Evolutionary conservation across 106 monocot species (phyloP).

Genomic region (Dioscorea dumetorum): DNA sequence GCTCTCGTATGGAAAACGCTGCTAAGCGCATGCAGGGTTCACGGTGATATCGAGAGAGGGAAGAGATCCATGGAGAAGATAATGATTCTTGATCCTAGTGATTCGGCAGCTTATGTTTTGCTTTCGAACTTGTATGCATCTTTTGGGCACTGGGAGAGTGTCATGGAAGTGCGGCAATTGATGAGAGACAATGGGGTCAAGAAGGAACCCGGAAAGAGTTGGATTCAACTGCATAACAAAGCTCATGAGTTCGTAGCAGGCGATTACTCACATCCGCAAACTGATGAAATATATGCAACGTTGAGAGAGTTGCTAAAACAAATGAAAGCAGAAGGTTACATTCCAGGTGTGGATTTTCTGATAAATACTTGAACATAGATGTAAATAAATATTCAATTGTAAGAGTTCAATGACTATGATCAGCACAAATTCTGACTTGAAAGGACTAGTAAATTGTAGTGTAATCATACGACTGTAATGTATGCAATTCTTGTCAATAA

Average conservation of each 20-base stretch:
- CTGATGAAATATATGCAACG: slow-evolving; percentile 18
- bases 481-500: too few relatives aligned
- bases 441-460: too few relatives aligned
- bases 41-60: slow-evolving; percentile 31
- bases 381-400: too few relatives aligned
- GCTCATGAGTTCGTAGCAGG: slow-evolving; percentile 36
- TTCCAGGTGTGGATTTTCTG: neutral
- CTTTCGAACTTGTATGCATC: slow-evolving; percentile 33
- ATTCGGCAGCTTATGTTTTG: slow-evolving; percentile 40
- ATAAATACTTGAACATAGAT: too few relatives aligned
- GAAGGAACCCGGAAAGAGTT: slow-evolving; percentile 48
- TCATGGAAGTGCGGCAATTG: slow-evolving; percentile 13
- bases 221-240: slow-evolving; percentile 20
- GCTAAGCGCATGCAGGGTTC: slow-evolving; percentile 38
- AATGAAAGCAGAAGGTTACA: slow-evolving; percentile 31
- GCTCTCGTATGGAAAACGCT: slow-evolving; percentile 31
- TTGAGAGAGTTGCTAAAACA: slow-evolving; percentile 12
- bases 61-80: slow-evolving; percentile 34
- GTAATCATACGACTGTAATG: too few relatives aligned
- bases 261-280: slow-evolving; percentile 27
- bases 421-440: too few relatives aligned
- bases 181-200: slow-evolving; percentile 32
- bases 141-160: slow-evolving; percentile 10
- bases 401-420: too few relatives aligned
- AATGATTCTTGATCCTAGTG: slow-evolving; percentile 21